A percentile compares a stretch with the other conserved stretches of the same genome.
These are phyloP conservation scores for Metschnikowia koreensis DNA, from an alignment of 805 yeast species.

Conservation along the genomic window DNA sequence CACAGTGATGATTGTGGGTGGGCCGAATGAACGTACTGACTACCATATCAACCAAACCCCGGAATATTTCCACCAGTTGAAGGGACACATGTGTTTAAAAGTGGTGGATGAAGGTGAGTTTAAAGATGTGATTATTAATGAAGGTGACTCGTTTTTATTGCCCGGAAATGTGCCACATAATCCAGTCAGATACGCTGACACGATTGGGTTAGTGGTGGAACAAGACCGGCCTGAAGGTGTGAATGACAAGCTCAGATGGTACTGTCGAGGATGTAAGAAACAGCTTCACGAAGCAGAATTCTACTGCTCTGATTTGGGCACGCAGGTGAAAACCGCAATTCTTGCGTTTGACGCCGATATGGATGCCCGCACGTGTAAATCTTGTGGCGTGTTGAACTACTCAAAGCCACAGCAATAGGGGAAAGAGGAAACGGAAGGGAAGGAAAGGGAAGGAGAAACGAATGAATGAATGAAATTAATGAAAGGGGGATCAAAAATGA, in stretches of 20 bases:
- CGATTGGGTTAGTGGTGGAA: slow-evolving; percentile 88
- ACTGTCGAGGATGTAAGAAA: slow-evolving; percentile 67
- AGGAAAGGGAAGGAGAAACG: not conserved
- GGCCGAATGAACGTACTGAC: slow-evolving; percentile 92
- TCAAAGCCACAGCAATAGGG: slow-evolving; percentile 51
- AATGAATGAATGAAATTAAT: not conserved
- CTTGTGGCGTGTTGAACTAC: slow-evolving; percentile 71
- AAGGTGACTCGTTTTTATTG: slow-evolving; percentile 84
- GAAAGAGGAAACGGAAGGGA: too few species aligned
- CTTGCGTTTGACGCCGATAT: slow-evolving; percentile 61
- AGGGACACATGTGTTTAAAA: slow-evolving; percentile 79
- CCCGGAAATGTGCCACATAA: slow-evolving; percentile 87
- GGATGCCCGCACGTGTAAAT: slow-evolving; percentile 65
- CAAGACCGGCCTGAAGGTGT: slow-evolving; percentile 80
- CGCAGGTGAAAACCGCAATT: slow-evolving; percentile 86
- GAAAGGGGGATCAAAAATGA: not conserved
- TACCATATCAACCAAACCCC: slow-evolving; percentile 94
- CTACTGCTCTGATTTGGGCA: slow-evolving; percentile 78
- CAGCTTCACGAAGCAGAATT: slow-evolving; percentile 68
- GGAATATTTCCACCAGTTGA: slow-evolving; percentile 86
- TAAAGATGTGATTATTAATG: slow-evolving; percentile 69
- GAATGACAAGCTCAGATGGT: slow-evolving; percentile 82
- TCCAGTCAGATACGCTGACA: slow-evolving; percentile 81
- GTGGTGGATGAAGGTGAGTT: slow-evolving; percentile 75
- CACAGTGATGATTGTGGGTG: slow-evolving; percentile 94